Percentiles rank a stretch among this genome's conserved stretches.
These are phyloP conservation scores for Podospora appendiculata DNA, from an alignment of 495 filamentous ascomycete species.

Conservation along the genomic window DNA sequence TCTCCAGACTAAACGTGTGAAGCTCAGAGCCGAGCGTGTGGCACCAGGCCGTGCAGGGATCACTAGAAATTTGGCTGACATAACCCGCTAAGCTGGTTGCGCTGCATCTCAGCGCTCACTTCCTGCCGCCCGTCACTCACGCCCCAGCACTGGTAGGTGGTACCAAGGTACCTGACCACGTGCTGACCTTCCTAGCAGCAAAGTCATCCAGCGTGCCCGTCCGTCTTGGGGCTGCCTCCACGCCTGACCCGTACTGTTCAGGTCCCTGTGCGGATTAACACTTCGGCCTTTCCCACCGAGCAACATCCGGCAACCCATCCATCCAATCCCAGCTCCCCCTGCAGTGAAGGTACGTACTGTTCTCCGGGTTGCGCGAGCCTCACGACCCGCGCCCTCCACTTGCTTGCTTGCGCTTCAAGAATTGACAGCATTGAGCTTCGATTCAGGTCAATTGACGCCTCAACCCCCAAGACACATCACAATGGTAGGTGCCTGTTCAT, in stretches of 20 bases:
- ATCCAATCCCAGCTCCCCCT: no score
- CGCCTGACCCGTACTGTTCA: no score
- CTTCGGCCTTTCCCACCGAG: no score
- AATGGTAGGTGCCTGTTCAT: constrained; percentile 18
- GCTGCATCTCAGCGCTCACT: background rate
- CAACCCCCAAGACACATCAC: constrained; percentile 9
- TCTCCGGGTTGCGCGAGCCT: background rate
- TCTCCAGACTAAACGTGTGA: constrained; percentile 13
- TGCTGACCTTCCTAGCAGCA: no score
- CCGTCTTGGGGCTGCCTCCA: no score
- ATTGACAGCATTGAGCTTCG: constrained; percentile 4
- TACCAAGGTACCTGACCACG: no score
- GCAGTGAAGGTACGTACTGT: no score
- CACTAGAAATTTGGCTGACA: constrained; percentile 12
- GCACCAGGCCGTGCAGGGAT: constrained; percentile 12
- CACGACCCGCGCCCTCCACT: constrained; percentile 2
- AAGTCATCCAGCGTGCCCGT: no score
- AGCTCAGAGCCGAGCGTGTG: constrained; percentile 7
- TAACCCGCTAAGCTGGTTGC: constrained; percentile 8
- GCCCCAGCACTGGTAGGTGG: background rate
- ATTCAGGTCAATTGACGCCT: constrained; percentile 7
- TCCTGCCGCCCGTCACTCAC: background rate
- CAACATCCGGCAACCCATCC: no score
- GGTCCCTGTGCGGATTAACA: no score
- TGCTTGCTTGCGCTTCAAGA: background rate